These are phyloP conservation scores for Themeda triandra DNA, from an alignment of 176 grass and related monocot species.

Conservation along the genomic window DNA sequence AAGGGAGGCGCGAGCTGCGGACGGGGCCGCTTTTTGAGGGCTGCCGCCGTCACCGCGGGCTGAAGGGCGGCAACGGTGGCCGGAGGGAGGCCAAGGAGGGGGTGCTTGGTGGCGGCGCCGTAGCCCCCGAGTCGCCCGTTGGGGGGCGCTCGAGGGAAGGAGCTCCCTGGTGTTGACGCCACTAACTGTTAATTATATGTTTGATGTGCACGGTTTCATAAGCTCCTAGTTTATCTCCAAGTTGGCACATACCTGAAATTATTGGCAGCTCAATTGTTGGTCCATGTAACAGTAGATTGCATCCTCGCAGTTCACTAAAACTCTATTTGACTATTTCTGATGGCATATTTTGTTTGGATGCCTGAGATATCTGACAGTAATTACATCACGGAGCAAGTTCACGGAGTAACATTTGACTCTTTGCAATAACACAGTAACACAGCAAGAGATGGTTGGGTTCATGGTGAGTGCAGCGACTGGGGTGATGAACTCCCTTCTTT, in stretches of 20 bases:
- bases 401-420: not conserved
- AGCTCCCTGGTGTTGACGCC: too few species aligned
- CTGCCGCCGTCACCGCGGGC: too few species aligned
- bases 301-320: not conserved
- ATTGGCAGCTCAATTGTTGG: not conserved
- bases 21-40: too few species aligned
- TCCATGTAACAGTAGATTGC: not conserved
- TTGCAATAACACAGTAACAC: too few species aligned
- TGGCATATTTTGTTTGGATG: not conserved
- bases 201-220: not conserved
- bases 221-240: not conserved
- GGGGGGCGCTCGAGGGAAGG: too few species aligned
- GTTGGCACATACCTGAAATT: not conserved
- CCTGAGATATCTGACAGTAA: not conserved
- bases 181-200: too few species aligned
- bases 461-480: constrained; percentile 29
- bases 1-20: too few species aligned
- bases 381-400: not conserved
- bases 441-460: constrained; percentile 14
- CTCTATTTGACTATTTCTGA: not conserved
- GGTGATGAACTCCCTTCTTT: constrained; percentile 28
- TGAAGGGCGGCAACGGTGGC: too few species aligned
- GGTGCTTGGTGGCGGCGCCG: too few species aligned
- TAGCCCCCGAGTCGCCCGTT: too few species aligned
- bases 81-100: too few species aligned